Evolutionary conservation across 257 asterid species (phyloP).

Genomic region (Solanum raphanifolium): DNA sequence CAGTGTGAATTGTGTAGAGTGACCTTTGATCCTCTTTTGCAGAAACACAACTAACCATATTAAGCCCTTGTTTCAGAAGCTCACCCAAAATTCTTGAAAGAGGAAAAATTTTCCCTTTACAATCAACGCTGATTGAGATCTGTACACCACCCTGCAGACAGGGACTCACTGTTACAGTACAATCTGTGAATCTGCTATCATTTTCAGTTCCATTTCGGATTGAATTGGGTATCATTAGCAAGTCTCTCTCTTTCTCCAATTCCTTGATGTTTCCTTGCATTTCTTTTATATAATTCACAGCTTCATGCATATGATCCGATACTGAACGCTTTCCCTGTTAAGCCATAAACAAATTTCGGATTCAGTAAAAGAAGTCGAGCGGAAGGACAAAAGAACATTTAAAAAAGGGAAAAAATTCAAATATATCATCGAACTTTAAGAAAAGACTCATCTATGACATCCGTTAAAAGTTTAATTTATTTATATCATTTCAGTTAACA

Average conservation of each 20-base stretch:
- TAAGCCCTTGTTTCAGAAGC: conserved; percentile 17
- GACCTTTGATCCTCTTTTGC: conserved; percentile 15
- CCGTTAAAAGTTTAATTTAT: too few species aligned
- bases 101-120: conserved; percentile 2
- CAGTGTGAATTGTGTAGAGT: conserved; percentile 31
- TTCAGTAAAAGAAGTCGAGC: too few species aligned
- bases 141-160: conserved; percentile 22
- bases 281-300: conserved; percentile 33
- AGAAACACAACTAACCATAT: conserved; percentile 37
- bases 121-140: conserved; percentile 21
- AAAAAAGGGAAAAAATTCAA: too few species aligned
- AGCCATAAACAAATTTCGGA: too few species aligned
- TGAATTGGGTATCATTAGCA: background rate
- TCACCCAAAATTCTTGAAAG: conserved; percentile 27
- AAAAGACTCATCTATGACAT: too few species aligned
- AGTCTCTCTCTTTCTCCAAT: conserved; percentile 19
- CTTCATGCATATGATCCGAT: conserved; percentile 47
- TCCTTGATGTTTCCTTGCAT: conserved; percentile 18
- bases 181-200: background rate
- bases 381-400: too few species aligned
- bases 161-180: conserved; percentile 16
- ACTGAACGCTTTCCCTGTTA: conserved; percentile 41
- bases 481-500: too few species aligned
- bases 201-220: background rate
- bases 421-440: too few species aligned